phyloP scores from a whole-genome alignment of 345 rosid genomes.

The Cardiospermum halicacabum region DNA sequence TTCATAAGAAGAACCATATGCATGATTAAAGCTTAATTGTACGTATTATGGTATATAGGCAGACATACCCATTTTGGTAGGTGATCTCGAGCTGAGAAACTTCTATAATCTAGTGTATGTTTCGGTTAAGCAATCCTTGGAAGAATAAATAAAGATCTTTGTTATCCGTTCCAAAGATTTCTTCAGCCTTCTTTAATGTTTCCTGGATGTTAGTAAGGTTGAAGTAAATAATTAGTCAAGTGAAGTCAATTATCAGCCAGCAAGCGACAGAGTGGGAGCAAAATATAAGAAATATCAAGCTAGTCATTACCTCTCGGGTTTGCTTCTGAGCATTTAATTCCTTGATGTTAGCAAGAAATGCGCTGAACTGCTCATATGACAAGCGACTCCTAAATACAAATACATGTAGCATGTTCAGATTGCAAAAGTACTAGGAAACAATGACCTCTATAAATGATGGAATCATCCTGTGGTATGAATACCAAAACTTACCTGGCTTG shows the following conservation, averaged over 20 bases:
- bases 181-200: slow-evolving; percentile 86
- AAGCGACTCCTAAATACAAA: slow-evolving; percentile 65
- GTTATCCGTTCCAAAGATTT: slow-evolving; percentile 79
- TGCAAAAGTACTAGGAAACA: background rate
- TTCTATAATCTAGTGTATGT: slow-evolving; percentile 32
- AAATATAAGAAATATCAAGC: background rate
- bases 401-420: slow-evolving; percentile 6
- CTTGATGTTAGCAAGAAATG: slow-evolving; percentile 87
- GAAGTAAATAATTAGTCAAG: background rate
- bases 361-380: slow-evolving; percentile 89
- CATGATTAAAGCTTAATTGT: background rate
- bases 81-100: slow-evolving; percentile 6
- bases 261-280: background rate
- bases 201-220: slow-evolving; percentile 44
- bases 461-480: background rate
- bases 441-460: background rate
- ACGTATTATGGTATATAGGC: background rate
- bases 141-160: slow-evolving; percentile 78
- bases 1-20: background rate
- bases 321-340: slow-evolving; percentile 88
- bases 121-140: slow-evolving; percentile 78
- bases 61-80: slow-evolving; percentile 18
- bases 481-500: slow-evolving; percentile 67
- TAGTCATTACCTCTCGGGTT: slow-evolving; percentile 65
- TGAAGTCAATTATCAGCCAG: background rate